Evolutionary conservation across 345 rosid genomes (phyloP).

Genomic region (Acer saccharum): DNA sequence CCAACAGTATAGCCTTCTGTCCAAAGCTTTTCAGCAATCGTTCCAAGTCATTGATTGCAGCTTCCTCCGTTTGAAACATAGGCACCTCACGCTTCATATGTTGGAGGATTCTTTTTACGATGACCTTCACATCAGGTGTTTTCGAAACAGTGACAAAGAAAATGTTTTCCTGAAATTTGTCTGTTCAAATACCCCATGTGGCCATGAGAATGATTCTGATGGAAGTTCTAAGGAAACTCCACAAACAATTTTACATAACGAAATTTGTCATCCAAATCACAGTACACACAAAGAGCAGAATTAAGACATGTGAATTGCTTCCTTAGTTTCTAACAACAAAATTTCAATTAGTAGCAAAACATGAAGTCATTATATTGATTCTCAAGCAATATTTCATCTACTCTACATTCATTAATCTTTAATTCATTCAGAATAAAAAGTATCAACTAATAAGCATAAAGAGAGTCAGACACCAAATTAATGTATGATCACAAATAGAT

Average conservation of each 20-base stretch:
- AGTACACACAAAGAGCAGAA: neutral
- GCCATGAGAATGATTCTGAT: neutral
- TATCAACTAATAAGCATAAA: neutral
- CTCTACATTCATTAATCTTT: too few species aligned
- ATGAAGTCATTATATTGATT: too few species aligned
- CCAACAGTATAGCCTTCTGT: slow-evolving; percentile 44
- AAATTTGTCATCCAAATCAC: too few species aligned
- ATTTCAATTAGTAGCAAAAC: too few species aligned
- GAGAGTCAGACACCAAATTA: too few species aligned
- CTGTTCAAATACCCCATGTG: slow-evolving; percentile 44
- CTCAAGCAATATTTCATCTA: too few species aligned
- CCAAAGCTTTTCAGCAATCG: slow-evolving; percentile 22
- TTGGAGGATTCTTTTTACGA: slow-evolving; percentile 37
- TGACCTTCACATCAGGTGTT: slow-evolving; percentile 34
- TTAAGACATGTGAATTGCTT: neutral
- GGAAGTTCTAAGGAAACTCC: neutral
- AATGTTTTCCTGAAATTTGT: slow-evolving; percentile 45
- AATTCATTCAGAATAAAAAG: too few species aligned
- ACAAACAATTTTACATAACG: neutral
- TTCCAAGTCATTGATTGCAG: slow-evolving; percentile 30
- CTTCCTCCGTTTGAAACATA: slow-evolving; percentile 28
- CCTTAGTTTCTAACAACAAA: too few species aligned
- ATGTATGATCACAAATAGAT: too few species aligned
- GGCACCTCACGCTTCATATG: slow-evolving; percentile 14
- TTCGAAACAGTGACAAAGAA: slow-evolving; percentile 49